phyloP scores from a whole-genome alignment of 2,329 filamentous ascomycete species.

The Fusarium protoensiforme region DNA sequence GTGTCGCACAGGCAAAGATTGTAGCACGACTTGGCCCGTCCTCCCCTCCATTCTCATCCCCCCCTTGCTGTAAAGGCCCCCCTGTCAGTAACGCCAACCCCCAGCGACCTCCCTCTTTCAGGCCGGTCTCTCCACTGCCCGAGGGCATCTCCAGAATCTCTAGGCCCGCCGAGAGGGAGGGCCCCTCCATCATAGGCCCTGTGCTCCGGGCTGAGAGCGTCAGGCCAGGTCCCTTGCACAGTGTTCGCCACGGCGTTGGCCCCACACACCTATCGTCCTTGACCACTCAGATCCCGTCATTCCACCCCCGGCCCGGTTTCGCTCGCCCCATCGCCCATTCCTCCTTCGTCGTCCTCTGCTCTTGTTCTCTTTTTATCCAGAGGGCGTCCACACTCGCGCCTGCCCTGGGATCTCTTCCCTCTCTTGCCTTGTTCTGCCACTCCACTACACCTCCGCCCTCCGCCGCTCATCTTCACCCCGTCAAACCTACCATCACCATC shows the following conservation, averaged over 20 bases:
- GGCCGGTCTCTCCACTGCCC: constrained; percentile 24
- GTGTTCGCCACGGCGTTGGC: constrained; percentile 33
- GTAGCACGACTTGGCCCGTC: neutral
- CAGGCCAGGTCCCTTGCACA: constrained; percentile 40
- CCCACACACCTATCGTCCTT: neutral
- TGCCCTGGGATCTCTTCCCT: constrained; percentile 28
- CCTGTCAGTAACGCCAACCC: constrained; percentile 22
- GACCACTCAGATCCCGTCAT: constrained; percentile 17
- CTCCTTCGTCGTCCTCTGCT: constrained; percentile 25
- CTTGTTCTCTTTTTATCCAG: constrained; percentile 36
- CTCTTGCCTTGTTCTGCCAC: constrained; percentile 34
- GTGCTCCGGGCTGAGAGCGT: neutral
- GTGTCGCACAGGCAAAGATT: constrained; percentile 26
- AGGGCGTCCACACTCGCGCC: constrained; percentile 33
- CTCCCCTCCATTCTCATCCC: neutral
- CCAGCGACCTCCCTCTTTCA: constrained; percentile 33
- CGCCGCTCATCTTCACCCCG: constrained; percentile 34
- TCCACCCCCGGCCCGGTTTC: constrained; percentile 22
- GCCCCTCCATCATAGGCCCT: neutral
- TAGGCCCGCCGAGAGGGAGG: constrained; percentile 4
- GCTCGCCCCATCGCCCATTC: constrained; percentile 29
- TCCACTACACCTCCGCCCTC: constrained; percentile 36
- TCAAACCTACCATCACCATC: constrained; percentile 23
- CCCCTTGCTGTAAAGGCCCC: neutral
- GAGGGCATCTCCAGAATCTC: constrained; percentile 31